Evolutionary conservation across 1,284 basidiomycete species (phyloP).

Genomic region (Ceratobasidium sp.): DNA sequence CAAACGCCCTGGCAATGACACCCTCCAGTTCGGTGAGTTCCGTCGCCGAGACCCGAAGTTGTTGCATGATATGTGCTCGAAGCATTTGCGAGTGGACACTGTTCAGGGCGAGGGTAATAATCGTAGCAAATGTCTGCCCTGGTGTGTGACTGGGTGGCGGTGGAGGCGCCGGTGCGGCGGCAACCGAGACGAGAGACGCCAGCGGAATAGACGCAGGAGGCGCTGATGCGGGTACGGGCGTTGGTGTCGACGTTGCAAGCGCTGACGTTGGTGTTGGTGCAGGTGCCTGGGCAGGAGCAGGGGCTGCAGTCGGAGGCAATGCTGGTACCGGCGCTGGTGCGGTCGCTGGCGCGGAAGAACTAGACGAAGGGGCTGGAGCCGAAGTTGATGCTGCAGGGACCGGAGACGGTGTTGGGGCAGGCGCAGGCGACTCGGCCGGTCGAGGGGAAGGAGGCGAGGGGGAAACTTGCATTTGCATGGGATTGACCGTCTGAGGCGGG

Average conservation of each 20-base stretch:
- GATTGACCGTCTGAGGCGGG: constrained; percentile 46
- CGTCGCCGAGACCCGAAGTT: constrained; percentile 72
- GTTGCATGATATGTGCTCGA: constrained; percentile 73
- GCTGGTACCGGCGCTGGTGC: not conserved
- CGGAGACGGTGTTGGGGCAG: constrained; percentile 50
- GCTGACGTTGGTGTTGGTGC: not conserved
- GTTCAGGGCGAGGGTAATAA: constrained; percentile 71
- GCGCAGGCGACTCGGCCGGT: constrained; percentile 48
- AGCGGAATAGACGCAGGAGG: constrained; percentile 8
- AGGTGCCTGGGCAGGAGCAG: constrained; percentile 1
- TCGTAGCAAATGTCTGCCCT: constrained; percentile 75
- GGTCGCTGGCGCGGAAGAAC: no score
- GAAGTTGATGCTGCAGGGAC: constrained; percentile 56
- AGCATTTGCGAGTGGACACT: constrained; percentile 62
- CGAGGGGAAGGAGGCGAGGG: constrained; percentile 51
- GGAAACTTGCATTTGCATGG: constrained; percentile 36
- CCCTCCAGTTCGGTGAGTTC: constrained; percentile 78
- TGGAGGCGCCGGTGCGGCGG: not conserved
- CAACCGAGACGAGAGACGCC: not conserved
- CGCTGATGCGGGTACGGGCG: constrained; percentile 1
- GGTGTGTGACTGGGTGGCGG: constrained; percentile 50
- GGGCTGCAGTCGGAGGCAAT: not conserved
- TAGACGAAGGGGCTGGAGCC: no score
- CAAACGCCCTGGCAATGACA: constrained; percentile 78
- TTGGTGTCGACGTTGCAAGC: not conserved